phyloP scores from a whole-genome alignment of 805 yeast genomes.

The Tanozyma kutaoensis region DNA sequence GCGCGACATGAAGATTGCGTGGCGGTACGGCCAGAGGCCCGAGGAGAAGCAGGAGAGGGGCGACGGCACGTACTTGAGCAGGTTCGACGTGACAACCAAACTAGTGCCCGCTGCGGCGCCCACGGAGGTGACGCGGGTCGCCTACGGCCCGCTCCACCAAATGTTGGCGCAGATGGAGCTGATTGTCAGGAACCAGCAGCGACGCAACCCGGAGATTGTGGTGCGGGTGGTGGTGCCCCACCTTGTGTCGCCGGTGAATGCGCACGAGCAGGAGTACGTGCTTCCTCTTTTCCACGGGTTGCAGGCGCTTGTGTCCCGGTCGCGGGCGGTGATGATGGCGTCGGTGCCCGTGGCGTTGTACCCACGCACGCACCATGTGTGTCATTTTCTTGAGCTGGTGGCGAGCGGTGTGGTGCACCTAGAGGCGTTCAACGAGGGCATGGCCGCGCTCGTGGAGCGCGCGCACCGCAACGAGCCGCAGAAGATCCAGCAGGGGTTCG shows the following conservation, averaged over 20 bases:
- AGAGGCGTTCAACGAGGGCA: constrained; percentile 71
- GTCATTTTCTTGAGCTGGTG: constrained; percentile 37
- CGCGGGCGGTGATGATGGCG: constrained; percentile 34
- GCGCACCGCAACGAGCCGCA: constrained; percentile 62
- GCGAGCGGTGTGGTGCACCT: constrained; percentile 60
- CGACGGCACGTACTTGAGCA: constrained; percentile 34
- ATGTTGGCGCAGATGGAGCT: constrained; percentile 29
- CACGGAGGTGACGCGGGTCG: constrained; percentile 47
- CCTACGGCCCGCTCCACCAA: constrained; percentile 11
- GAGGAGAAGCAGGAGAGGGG: constrained; percentile 5
- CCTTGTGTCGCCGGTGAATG: constrained; percentile 74
- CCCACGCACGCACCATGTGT: constrained; percentile 44
- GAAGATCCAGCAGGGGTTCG: constrained; percentile 74
- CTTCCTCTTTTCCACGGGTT: constrained; percentile 52
- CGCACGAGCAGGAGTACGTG: no score
- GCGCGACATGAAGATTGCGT: constrained; percentile 69
- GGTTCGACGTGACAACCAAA: constrained; percentile 67
- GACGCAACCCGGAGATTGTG: constrained; percentile 29
- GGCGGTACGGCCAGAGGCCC: constrained; percentile 62
- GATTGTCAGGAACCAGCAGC: constrained; percentile 18
- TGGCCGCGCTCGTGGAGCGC: constrained; percentile 50
- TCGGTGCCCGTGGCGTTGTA: constrained; percentile 57
- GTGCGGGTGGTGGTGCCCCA: constrained; percentile 64
- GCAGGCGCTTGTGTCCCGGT: constrained; percentile 35
- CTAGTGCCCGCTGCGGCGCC: constrained; percentile 53